Evolutionary conservation across 2,329 filamentous ascomycete species (phyloP).

Genomic region (Emmonsiellopsis sp.): DNA sequence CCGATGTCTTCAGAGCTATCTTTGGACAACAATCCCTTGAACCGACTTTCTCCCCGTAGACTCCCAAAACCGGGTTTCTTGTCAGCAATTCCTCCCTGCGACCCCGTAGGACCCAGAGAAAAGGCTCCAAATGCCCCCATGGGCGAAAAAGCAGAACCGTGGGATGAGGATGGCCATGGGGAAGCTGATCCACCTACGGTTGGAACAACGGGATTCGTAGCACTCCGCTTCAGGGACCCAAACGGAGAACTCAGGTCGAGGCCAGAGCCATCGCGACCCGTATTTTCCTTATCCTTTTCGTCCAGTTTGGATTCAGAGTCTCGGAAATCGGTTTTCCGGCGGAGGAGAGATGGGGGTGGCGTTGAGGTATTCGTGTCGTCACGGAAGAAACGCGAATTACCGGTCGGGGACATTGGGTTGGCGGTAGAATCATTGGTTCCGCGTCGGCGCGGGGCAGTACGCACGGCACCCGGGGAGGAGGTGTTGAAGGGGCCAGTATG

Average conservation of each 20-base stretch:
- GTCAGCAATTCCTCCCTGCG: conserved; percentile 49
- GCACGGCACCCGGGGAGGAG: conserved; percentile 62
- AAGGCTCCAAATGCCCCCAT: conserved; percentile 90
- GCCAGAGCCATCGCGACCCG: conserved; percentile 26
- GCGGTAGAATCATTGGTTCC: conserved; percentile 67
- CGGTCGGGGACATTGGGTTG: conserved; percentile 40
- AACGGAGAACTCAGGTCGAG: conserved; percentile 38
- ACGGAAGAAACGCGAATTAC: conserved; percentile 36
- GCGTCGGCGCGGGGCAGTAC: conserved; percentile 69
- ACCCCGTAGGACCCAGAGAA: conserved; percentile 48
- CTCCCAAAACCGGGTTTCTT: conserved; percentile 62
- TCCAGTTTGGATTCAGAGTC: conserved; percentile 37
- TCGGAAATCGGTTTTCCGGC: conserved; percentile 53
- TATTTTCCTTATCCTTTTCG: conserved; percentile 39
- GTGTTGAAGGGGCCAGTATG: conserved; percentile 56
- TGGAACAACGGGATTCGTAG: conserved; percentile 42
- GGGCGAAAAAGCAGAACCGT: conserved; percentile 54
- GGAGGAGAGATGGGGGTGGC: conserved; percentile 50
- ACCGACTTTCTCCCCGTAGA: conserved; percentile 65
- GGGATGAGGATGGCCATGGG: conserved; percentile 49
- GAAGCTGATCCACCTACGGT: conserved; percentile 22
- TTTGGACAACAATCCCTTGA: conserved; percentile 77
- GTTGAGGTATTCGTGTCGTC: conserved; percentile 47
- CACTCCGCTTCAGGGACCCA: conserved; percentile 47
- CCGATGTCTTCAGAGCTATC: conserved; percentile 59